phyloP scores from a whole-genome alignment of 2,329 filamentous ascomycete genomes.

The Colletotrichum sojae region DNA sequence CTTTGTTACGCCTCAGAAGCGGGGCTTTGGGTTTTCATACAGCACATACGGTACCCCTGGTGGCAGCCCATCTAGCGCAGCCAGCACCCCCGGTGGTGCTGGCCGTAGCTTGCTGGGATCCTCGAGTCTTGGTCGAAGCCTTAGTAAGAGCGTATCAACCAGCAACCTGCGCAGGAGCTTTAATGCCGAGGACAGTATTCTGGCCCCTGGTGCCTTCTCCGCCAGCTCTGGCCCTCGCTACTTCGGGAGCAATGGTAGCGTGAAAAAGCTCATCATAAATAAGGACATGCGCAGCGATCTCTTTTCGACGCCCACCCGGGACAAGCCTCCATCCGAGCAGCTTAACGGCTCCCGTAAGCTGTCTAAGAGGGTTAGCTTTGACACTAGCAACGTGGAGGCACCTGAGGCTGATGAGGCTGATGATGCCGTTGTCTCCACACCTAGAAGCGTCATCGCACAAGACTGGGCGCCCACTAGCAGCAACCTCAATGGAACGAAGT shows the following conservation, averaged over 20 bases:
- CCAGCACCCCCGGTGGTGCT: conserved; percentile 78
- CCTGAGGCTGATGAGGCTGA: conserved; percentile 29
- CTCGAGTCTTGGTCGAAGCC: conserved; percentile 78
- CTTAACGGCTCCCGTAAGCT: conserved; percentile 67
- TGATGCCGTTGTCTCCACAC: conserved; percentile 9
- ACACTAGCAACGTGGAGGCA: conserved; percentile 70
- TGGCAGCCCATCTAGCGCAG: conserved; percentile 75
- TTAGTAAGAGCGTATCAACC: conserved; percentile 90
- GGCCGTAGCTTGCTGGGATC: conserved; percentile 73
- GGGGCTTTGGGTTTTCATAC: conserved; percentile 93
- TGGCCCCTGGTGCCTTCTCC: conserved; percentile 88
- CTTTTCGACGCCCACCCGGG: conserved; percentile 73
- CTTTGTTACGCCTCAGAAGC: conserved; percentile 86
- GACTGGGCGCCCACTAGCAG: conserved; percentile 13
- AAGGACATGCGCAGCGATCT: conserved; percentile 83
- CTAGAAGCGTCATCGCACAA: conserved; percentile 13
- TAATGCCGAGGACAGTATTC: conserved; percentile 86
- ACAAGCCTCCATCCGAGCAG: conserved; percentile 59
- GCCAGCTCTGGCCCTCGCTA: conserved; percentile 74
- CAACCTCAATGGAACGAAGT: conserved; percentile 39
- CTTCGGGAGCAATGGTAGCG: conserved; percentile 76
- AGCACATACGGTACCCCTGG: conserved; percentile 89
- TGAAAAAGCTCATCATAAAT: conserved; percentile 96
- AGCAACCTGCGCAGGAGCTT: conserved; percentile 88
- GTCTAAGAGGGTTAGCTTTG: conserved; percentile 94